Evolutionary conservation across 371 early-diverging fungal genomes (phyloP).

Genomic region (Mucor irregularis): DNA sequence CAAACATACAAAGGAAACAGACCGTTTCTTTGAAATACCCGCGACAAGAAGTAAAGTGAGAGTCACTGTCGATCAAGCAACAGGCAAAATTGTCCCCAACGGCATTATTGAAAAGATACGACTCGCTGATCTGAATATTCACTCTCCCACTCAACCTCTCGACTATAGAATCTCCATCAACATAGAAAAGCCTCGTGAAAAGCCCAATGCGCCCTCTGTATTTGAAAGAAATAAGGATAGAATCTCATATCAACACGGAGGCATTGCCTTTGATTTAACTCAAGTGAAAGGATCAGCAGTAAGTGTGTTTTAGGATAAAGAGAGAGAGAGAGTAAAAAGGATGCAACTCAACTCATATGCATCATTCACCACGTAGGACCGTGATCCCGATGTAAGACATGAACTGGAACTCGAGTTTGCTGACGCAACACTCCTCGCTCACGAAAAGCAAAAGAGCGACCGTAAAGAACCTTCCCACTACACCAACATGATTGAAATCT

Average conservation of each 20-base stretch:
- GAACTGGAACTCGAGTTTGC: conserved; percentile 65
- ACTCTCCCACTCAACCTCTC: conserved; percentile 66
- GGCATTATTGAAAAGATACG: conserved; percentile 67
- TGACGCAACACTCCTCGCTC: conserved; percentile 36
- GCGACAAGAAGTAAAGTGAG: conserved; percentile 44
- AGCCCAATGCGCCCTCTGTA: conserved; percentile 37
- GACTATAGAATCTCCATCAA: conserved; percentile 79
- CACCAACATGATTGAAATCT: conserved; percentile 47
- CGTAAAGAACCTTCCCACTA: conserved; percentile 48
- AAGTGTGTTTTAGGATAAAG: conserved; percentile 2
- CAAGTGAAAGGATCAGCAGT: conserved; percentile 59
- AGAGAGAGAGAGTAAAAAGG: neutral
- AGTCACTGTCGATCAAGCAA: conserved; percentile 68
- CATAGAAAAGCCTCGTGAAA: conserved; percentile 59
- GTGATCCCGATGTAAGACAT: conserved; percentile 49
- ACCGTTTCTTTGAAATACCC: conserved; percentile 53
- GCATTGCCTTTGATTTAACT: conserved; percentile 76
- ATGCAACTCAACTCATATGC: too few relatives aligned
- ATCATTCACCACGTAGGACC: too few relatives aligned
- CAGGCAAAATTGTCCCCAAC: conserved; percentile 54
- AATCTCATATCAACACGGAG: conserved; percentile 70
- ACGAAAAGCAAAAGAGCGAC: conserved; percentile 39
- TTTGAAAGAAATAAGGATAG: conserved; percentile 75
- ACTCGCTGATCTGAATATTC: conserved; percentile 70
- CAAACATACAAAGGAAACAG: conserved; percentile 69